Evolutionary conservation across 1,284 basidiomycete genomes (phyloP).

Genomic region (Cryptococcus neoformans): DNA sequence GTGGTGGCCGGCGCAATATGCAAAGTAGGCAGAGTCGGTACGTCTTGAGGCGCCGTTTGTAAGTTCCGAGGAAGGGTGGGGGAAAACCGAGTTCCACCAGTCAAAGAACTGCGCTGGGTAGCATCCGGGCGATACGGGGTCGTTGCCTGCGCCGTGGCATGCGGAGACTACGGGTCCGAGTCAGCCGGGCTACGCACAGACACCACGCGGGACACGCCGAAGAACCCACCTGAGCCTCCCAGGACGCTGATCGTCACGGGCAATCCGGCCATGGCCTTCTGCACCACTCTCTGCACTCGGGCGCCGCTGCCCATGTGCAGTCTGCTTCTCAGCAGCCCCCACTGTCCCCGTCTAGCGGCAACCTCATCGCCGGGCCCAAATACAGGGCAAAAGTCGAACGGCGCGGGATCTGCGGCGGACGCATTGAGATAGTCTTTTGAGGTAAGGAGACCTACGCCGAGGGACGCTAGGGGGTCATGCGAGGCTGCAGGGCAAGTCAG

Average conservation of each 20-base stretch:
- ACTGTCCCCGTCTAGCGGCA: conserved; percentile 69
- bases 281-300: conserved; percentile 75
- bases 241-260: conserved; percentile 88
- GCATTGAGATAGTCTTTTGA: conserved; percentile 52
- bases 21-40: conserved; percentile 88
- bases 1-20: conserved; percentile 85
- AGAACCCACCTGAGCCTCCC: conserved; percentile 74
- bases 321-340: conserved; percentile 70
- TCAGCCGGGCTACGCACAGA: too few relatives aligned
- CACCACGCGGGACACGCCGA: neutral
- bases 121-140: conserved; percentile 76
- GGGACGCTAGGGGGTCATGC: too few relatives aligned
- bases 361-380: conserved; percentile 77
- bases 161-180: conserved; percentile 63
- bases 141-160: conserved; percentile 89
- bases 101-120: conserved; percentile 90
- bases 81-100: conserved; percentile 94
- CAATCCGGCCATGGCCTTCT: conserved; percentile 77
- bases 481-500: neutral
- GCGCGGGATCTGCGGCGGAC: conserved; percentile 58
- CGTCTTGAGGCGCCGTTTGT: conserved; percentile 92
- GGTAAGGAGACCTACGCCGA: conserved; percentile 23
- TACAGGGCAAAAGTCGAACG: conserved; percentile 85
- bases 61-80: conserved; percentile 88
- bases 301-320: conserved; percentile 77